Evolutionary conservation across 352 stramenopile genomes (phyloP), one percentile per base, ranked within the genome.

Genomic region (Phytophthora megakarya): DNA sequence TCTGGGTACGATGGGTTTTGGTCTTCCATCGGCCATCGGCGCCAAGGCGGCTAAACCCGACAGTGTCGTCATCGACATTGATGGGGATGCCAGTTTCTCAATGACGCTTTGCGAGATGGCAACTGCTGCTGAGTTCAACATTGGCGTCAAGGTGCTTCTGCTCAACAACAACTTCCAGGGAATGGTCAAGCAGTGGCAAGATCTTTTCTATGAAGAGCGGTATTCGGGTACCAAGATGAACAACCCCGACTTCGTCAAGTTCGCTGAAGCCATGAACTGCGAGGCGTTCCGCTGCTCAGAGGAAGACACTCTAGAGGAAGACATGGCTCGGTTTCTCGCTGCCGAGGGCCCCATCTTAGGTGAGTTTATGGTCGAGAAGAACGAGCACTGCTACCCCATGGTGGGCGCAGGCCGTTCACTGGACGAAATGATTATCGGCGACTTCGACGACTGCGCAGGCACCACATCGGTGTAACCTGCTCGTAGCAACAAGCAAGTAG

Each of bases 161-260:
- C 76, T 99, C 25, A 97, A 99, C 72, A 99, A 99, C 72, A 86
- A 98, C 69, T 96, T 93, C 67, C 96, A 98, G 81, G 97, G 97
- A 70, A 99, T 99, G 96, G 96, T 99, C 51, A 97, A 98, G 82
- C 96, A 98, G 74, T 99, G 96, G 96, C 95, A 99, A 75, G 89
- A 97, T 59, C 81, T 98, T 58, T 99, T 99, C 71, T 98, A 99
- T 77, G 89, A 98, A 42, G 85, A 98, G 72, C 90, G 95, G 33
- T 98, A 98, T 75, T 96, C 90, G 51, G 76, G 75, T 23, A 96
- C 90, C 18, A 68, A 80, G 51, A 96, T 97, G 90, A 93, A 88
- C 64, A 98, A 98, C 77, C 96, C 96, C 8, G 86, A 98, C 67
- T 98, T 98, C 62, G 78, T 88, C 61, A 97, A 93, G 64, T 89